Base-by-base conservation (phyloP, 2,329 filamentous ascomycete genomes). In the Clonostachys rhizophaga region DNA sequence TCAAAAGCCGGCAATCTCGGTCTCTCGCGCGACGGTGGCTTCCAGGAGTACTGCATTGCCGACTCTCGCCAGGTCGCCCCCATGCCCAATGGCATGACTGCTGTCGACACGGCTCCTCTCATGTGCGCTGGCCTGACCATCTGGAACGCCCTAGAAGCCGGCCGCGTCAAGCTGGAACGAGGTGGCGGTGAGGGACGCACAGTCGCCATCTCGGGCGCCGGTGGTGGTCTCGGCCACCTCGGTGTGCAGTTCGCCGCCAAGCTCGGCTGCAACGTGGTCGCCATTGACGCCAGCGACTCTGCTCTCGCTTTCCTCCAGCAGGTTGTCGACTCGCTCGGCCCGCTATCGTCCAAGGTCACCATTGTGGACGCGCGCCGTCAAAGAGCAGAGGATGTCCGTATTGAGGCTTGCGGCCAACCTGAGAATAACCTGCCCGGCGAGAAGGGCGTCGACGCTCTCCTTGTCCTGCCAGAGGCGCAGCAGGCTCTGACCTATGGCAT, bases 1-100 rank as follows among this genome's bases (percentile, higher is more conserved):
- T 67, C 78, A 13, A 74, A 87, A 49, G 82, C 87, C 20, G 71
- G 79, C 34, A 80, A 96, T 39, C 95, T 89, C 1, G 91, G 92
- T 48, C 96, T 95, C 78, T 95, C 89, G 5, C 89, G 96, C 62
- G 89, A 95, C 64, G 91, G 91, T 34, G 84, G 85, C 39, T 96
- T 96, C 79, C 91, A 96, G 75, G 84, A 96, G 74, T 96, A 95
- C 73, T 82, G 80, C 65, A 81, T 96, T 55, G 91, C 84, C 55
- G 95, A 95, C 68, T 90, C 90, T 14, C 82, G 86, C 16, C 89
- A 95, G 66, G 83, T 92, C 14, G 89, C 89, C 30, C 83, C 86
- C 55, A 85, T 96, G 53, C 87, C 88, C 54, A 86, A 91, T 67
- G 81, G 86, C 12, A 79, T 85, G 51, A 74, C 82, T 49, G 83